Percentiles rank a stretch among this genome's conserved stretches.
Evolutionary conservation across 352 stramenopile species (phyloP).

Genomic region (Pythium vanterpoolii): DNA sequence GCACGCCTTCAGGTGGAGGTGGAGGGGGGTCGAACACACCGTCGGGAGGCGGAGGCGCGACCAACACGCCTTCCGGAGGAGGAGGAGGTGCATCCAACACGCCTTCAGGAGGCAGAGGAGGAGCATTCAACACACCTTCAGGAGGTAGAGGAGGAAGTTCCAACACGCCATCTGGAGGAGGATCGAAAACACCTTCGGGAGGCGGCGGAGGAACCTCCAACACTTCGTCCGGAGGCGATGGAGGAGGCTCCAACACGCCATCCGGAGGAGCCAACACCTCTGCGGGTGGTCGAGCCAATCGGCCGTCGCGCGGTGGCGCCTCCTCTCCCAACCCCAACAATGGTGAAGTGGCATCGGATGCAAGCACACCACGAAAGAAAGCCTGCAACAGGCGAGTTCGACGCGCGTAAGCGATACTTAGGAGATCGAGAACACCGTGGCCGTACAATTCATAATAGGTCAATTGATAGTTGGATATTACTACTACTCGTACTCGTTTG

Average conservation of each 20-base stretch:
- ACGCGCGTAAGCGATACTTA: background rate
- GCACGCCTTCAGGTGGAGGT: background rate
- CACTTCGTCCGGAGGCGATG: background rate
- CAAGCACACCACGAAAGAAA: background rate
- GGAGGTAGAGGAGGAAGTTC: too few species aligned
- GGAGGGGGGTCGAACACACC: background rate
- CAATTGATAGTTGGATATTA: too few species aligned
- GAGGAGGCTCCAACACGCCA: background rate
- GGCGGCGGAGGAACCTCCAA: background rate
- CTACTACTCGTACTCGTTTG: too few species aligned
- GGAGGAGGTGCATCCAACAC: background rate
- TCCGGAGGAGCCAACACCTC: background rate
- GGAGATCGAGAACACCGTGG: background rate
- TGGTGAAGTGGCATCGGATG: background rate
- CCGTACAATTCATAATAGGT: background rate
- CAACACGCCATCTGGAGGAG: background rate
- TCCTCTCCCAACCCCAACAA: too few species aligned
- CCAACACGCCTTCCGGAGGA: background rate
- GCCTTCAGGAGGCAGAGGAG: too few species aligned
- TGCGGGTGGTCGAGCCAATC: background rate
- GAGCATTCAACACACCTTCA: background rate
- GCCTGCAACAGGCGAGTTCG: slow-evolving; percentile 3
- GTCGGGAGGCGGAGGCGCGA: background rate
- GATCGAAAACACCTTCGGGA: background rate
- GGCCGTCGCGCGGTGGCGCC: too few species aligned